Base-by-base conservation (phyloP, 2,329 filamentous ascomycete species). In the Aureobasidium sp. region DNA sequence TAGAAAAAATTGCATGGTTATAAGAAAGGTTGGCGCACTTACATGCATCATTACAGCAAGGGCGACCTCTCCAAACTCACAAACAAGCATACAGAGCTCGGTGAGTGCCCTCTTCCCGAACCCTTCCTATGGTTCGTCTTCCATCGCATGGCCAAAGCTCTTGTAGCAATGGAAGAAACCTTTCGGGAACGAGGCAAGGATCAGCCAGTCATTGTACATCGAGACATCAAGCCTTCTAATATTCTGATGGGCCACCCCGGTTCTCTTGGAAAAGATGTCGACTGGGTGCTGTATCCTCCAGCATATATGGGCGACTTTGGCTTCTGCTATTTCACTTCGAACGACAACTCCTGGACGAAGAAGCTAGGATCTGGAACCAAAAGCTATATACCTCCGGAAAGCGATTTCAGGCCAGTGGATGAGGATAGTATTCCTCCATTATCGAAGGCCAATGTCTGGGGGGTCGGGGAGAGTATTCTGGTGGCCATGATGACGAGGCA, bases 281-380 rank as follows among this genome's bases (percentile, higher is more conserved):
- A 22, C 6, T 59, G 39, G 19, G 3, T 33, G 7, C 17, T 27
- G 7, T 59, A 59, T 15, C 54, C 54, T 14, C 37, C 37, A 3
- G 54, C 54, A 8, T 59, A 48, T 14, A 4, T 59, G 6, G 54
- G 22, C 9, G 54, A 59, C 54, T 59, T 59, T 44, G 56, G 56
- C 15, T 4, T 35, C 0, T 37, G 29, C 27, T 39, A 57, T 19
- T 6, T 48, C 15, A 31, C 27, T 2, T 11, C 45, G 7, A 17
- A 31, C 11, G 24, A 48, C 27, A 27, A 15, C 8, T 12, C 5
- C 5, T 29, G 27, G 27, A 19, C 2, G n/a, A 1, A 31, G 29
- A 31, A 31, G 29, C 8, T 31, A 31, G 29, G 29, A 7, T 31
- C 29, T 9, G 29, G 29, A 31, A 31, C 29, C 29, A 6, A 9